phyloP scores from a whole-genome alignment of 2,329 filamentous ascomycete species.

The Coniochaeta sp. region DNA sequence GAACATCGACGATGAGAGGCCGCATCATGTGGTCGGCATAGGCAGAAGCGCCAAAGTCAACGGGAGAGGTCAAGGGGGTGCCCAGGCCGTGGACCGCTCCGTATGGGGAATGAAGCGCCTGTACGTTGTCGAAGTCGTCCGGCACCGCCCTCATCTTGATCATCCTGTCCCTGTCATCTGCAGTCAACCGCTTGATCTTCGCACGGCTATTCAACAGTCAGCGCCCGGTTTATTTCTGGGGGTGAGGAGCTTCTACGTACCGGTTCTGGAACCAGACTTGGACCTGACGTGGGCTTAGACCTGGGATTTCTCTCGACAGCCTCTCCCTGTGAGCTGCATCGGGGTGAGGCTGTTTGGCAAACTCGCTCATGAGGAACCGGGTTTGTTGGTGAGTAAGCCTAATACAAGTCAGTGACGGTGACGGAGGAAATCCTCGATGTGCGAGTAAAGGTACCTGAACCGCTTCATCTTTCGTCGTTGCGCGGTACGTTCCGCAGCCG shows the following conservation, averaged over 20 bases:
- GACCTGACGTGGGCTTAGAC: constrained; percentile 83
- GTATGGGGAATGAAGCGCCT: constrained; percentile 61
- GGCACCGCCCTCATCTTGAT: constrained; percentile 66
- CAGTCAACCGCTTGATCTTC: constrained; percentile 64
- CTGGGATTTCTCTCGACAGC: constrained; percentile 83
- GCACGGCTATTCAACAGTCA: constrained; percentile 44
- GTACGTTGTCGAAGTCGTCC: constrained; percentile 64
- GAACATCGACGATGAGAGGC: constrained; percentile 62
- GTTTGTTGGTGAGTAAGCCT: constrained; percentile 95
- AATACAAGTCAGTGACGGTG: constrained; percentile 24
- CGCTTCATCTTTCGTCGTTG: constrained; percentile 67
- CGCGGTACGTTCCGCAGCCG: constrained; percentile 48
- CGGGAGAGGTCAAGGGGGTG: constrained; percentile 38
- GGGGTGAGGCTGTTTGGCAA: constrained; percentile 87
- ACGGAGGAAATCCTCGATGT: neutral
- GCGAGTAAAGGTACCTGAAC: constrained; percentile 53
- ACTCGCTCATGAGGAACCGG: constrained; percentile 96
- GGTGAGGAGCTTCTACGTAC: constrained; percentile 50
- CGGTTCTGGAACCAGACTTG: constrained; percentile 99
- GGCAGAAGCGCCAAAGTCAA: constrained; percentile 39
- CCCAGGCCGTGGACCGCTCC: constrained; percentile 51
- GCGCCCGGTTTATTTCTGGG: constrained; percentile 5
- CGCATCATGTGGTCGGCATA: constrained; percentile 58
- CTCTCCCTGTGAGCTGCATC: constrained; percentile 86
- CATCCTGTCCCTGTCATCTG: constrained; percentile 64